Percentiles rank a stretch among this genome's conserved stretches.
Conservation (phyloP, 371 early-diverging fungal species). For the Rhizomucor miehei region DNA sequence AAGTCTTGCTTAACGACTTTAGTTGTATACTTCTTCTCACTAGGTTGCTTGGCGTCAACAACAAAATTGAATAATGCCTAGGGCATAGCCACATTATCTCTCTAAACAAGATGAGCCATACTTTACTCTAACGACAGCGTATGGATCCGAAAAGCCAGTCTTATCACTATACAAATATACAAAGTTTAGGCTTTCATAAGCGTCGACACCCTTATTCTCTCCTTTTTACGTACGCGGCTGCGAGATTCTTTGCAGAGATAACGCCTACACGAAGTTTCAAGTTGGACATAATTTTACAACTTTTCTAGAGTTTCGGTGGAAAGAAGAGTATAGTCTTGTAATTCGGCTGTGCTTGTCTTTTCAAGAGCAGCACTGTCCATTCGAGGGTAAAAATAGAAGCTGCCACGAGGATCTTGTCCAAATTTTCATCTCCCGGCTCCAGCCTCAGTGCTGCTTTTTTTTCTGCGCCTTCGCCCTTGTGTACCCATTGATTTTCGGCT, state of each 20-base stretch:
- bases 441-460: too few species aligned
- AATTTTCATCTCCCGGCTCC: too few species aligned
- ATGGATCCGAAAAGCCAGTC: slow-evolving; percentile 65
- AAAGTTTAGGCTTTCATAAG: too few species aligned
- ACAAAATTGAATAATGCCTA: neutral
- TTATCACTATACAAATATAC: slow-evolving; percentile 33
- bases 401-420: too few species aligned
- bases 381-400: too few species aligned
- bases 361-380: too few species aligned
- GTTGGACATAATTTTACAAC: slow-evolving; percentile 16
- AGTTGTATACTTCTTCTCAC: slow-evolving; percentile 68
- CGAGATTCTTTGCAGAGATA: slow-evolving; percentile 22
- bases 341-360: too few species aligned
- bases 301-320: too few species aligned
- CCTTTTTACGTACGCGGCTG: slow-evolving; percentile 27
- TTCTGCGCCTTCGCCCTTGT: too few species aligned
- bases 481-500: too few species aligned
- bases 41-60: slow-evolving; percentile 12
- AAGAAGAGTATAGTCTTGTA: too few species aligned
- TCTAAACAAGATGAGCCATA: slow-evolving; percentile 11
- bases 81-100: neutral
- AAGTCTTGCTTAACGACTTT: slow-evolving; percentile 64
- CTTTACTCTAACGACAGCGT: slow-evolving; percentile 46
- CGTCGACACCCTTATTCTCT: too few species aligned
- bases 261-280: slow-evolving; percentile 27